Base-by-base conservation (phyloP, 139 green algal species). In the Chlorella sp. region DNA sequence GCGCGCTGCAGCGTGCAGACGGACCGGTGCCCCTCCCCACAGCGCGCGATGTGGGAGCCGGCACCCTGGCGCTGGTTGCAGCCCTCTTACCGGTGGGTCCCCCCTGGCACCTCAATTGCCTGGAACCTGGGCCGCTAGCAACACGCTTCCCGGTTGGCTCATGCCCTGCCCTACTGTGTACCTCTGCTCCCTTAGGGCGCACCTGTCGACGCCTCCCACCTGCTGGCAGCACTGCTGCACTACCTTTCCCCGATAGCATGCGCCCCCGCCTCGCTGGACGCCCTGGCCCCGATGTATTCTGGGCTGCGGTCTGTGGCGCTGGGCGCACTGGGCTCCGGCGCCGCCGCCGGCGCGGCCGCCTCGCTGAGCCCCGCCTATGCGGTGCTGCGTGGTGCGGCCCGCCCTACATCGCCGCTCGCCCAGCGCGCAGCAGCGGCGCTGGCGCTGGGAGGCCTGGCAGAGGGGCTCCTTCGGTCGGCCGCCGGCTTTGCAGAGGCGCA, bases 221-320 rank as follows among this genome's bases (percentile, higher is more conserved):
- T 85, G 58, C 56, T 85, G 36, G 59, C 68, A 25, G 60, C 73
- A 7, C 31, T 84, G 27, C 42, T 84, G 38, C 71, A 25, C 14
- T 69, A n/a, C n/a, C n/a, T n/a, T n/a, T n/a, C n/a, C n/a, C n/a
- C n/a, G n/a, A 2, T 4, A 71, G 63, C 48, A 35, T 33, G 55
- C 27, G 27, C 46, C 41, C 9, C 36, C 19, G 9, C 3, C 17
- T 2, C 51, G 12, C 27, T 27, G 41, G 14, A 41, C 25, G 55
- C 45, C 58, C 27, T 79, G 60, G 42, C 29, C 9, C 65, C 65
- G 3, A 15, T 79, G 41, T 79, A 73, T 45, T 9, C 73, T 15
- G 31, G n/a, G 15, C 48, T 64, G 43, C 64, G 73, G 41, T 48
- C 45, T 70, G 53, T 67, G 68, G 23, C 14, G 17, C n/a, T 67